A percentile compares a stretch with the other conserved stretches of the same genome.
These are phyloP conservation scores for Tolypocladium pustulatum DNA, from an alignment of 2,329 filamentous ascomycete genomes.

Conservation along the genomic window DNA sequence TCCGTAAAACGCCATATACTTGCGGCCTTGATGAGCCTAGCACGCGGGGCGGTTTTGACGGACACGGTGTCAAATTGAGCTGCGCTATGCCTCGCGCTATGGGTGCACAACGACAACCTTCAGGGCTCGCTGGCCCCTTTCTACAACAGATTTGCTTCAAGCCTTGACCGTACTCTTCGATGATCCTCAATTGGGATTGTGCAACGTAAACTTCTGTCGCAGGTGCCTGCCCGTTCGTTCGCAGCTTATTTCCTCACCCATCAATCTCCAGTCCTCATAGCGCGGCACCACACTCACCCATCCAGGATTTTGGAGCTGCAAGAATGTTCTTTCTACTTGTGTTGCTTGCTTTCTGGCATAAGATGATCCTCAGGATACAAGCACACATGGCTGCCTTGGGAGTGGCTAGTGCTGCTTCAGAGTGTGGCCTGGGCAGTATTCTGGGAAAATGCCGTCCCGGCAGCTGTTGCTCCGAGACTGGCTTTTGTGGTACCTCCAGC, in stretches of 20 bases:
- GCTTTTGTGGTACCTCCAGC: conserved; percentile 23
- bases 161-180: too few species aligned
- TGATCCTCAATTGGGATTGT: too few species aligned
- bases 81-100: too few species aligned
- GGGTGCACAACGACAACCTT: too few species aligned
- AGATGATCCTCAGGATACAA: not conserved
- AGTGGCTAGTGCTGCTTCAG: not conserved
- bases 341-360: not conserved
- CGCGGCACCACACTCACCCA: not conserved
- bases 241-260: not conserved
- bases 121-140: too few species aligned
- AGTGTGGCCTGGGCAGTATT: not conserved
- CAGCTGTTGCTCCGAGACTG: conserved; percentile 25
- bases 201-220: not conserved
- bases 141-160: too few species aligned
- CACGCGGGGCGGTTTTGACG: too few species aligned
- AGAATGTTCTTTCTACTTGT: not conserved
- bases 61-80: too few species aligned
- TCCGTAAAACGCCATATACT: too few species aligned
- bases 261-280: not conserved
- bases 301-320: not conserved
- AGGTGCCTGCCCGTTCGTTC: not conserved
- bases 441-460: conserved; percentile 13
- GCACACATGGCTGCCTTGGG: not conserved
- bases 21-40: too few species aligned